A percentile compares a stretch with the other conserved stretches of the same genome.
phyloP scores from a whole-genome alignment of 2,329 filamentous ascomycete species.

The Aspergillus sp. region DNA sequence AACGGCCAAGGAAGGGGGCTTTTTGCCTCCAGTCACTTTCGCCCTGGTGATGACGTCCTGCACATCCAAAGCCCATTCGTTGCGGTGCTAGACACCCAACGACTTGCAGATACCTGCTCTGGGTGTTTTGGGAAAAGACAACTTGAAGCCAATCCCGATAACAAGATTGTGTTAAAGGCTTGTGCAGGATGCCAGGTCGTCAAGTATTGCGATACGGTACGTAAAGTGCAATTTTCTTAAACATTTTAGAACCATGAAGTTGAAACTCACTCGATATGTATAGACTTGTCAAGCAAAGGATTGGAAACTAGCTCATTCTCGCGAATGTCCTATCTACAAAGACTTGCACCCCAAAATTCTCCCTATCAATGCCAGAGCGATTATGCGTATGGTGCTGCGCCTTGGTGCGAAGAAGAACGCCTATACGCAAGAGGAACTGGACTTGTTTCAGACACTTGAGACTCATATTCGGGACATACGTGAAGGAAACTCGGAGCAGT shows the following conservation, averaged over 20 bases:
- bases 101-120: conserved; percentile 57
- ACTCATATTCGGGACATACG: conserved; percentile 52
- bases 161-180: conserved; percentile 42
- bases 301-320: conserved; percentile 60
- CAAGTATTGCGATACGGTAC: conserved; percentile 61
- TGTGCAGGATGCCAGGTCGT: conserved; percentile 60
- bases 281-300: conserved; percentile 60
- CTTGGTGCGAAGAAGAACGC: conserved; percentile 32
- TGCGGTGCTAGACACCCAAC: conserved; percentile 53
- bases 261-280: neutral
- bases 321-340: conserved; percentile 58
- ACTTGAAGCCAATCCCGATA: conserved; percentile 17
- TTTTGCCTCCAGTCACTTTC: conserved; percentile 53
- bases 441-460: conserved; percentile 45
- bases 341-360: conserved; percentile 48
- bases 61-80: conserved; percentile 53
- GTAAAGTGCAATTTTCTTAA: conserved; percentile 14
- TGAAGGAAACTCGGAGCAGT: conserved; percentile 39
- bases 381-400: conserved; percentile 54
- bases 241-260: neutral
- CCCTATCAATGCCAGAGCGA: conserved; percentile 57
- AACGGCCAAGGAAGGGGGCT: conserved; percentile 52
- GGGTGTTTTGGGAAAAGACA: conserved; percentile 53
- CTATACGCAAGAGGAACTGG: conserved; percentile 39
- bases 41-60: conserved; percentile 51